Base-by-base conservation (phyloP, 179 eudicot genomes). In the Patellifolia procumbens region DNA sequence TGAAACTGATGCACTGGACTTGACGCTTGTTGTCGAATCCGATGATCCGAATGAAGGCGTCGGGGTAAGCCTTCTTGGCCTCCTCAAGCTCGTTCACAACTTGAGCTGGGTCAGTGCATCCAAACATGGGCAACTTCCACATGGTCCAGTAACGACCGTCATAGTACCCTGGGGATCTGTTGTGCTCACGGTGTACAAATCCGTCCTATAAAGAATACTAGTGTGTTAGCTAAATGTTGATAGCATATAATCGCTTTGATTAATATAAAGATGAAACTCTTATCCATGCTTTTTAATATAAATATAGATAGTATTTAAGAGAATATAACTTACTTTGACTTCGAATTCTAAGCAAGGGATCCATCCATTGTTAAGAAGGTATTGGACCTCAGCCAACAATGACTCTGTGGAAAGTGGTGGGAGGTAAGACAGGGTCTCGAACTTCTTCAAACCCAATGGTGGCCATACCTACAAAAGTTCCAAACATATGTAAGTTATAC, bases 261-360 rank as follows among this genome's bases (percentile, higher is more conserved):
- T 0, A 19, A 19, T 51, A n/a, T n/a, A n/a, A n/a, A n/a, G n/a
- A n/a, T n/a, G n/a, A n/a, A n/a, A n/a, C n/a, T n/a, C n/a, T n/a
- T n/a, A n/a, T n/a, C n/a, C n/a, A n/a, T n/a, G n/a, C n/a, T n/a
- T n/a, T n/a, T n/a, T n/a, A n/a, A n/a, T n/a, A n/a, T n/a, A n/a
- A n/a, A n/a, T n/a, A n/a, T n/a, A n/a, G n/a, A n/a, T n/a, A 53
- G 17, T 1, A 7, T 55, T 2, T 1, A 26, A 0, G 31, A 2
- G 37, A 17, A 56, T 22, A 4, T 56, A 73, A 9, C 87, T 80
- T 88, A 91, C 97, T 29, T 70, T 81, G n/a, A 68, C n/a, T 75
- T 92, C 94, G 75, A 93, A 93, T 66, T 93, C 97, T 60, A 93
- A 79, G 82, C 96, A 92, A 39, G 98, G 98, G 70, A 93, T 72